phyloP scores from a whole-genome alignment of 108 stramenopile genomes.

The Conticribra guillardii region DNA sequence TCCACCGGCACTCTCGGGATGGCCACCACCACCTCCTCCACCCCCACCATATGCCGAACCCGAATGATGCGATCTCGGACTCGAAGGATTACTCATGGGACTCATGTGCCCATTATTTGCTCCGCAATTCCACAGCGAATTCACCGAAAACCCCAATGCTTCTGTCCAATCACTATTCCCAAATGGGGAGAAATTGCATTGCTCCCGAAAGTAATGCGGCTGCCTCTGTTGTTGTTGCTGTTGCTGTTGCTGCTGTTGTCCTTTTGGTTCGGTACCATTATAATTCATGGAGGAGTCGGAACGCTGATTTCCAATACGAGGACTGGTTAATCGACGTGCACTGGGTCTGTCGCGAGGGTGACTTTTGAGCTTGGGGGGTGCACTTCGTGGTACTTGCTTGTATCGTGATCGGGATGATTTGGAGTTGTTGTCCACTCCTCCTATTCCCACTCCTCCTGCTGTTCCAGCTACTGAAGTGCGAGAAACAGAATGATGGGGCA shows the following conservation, averaged over 20 bases:
- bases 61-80: slow-evolving; percentile 13
- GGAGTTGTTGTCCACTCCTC: too few species aligned
- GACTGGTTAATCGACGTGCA: slow-evolving; percentile 29
- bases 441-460: too few species aligned
- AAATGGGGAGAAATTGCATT: slow-evolving; percentile 42
- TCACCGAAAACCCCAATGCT: slow-evolving; percentile 68
- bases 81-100: slow-evolving; percentile 52
- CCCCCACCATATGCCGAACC: slow-evolving; percentile 13
- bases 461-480: too few species aligned
- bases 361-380: slow-evolving; percentile 76
- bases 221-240: slow-evolving; percentile 19
- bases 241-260: slow-evolving; percentile 18
- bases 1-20: not conserved
- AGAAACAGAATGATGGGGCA: too few species aligned
- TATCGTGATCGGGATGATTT: slow-evolving; percentile 24
- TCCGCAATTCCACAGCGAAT: slow-evolving; percentile 85
- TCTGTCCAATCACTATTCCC: slow-evolving; percentile 74
- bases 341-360: slow-evolving; percentile 74
- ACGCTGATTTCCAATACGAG: slow-evolving; percentile 6
- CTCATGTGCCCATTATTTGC: slow-evolving; percentile 54
- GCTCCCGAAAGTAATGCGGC: slow-evolving; percentile 29
- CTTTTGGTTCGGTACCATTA: not conserved
- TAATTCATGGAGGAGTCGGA: slow-evolving; percentile 17
- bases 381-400: slow-evolving; percentile 48
- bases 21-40: not conserved